Base-by-base conservation (phyloP, 306 rosid species). In the Lotus japonicus region DNA sequence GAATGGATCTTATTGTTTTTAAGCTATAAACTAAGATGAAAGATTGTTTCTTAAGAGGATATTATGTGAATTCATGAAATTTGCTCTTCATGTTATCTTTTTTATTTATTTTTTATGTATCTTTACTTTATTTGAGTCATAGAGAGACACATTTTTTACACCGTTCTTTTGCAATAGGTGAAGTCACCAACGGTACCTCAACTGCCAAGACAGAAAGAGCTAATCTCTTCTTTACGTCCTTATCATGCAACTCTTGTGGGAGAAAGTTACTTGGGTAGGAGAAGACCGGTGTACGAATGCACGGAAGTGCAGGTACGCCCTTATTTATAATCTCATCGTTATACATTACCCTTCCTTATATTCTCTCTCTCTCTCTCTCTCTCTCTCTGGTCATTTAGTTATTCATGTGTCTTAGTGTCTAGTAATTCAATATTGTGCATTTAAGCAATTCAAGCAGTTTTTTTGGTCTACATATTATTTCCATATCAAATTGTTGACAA, bases 231-330 rank as follows among this genome's bases (percentile, higher is more conserved):
- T 41, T 74, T 95, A 71, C 87, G 99, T 68, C 85, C 95, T 68
- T 80, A 82, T 82, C 96, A 95, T 57, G 84, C 91, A 50, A 86
- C 84, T 66, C 97, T 95, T 61, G 97, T 95, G 2, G 99, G 96
- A 56, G 99, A 95, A 80, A 95, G 97, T 80, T 95, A 82, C 82
- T 79, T 95, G 85, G 99, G 86, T 16, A 95, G 83, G 82, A 91
- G 71, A 83, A 86, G 99, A 72, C 96, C 96, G 0, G 85, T 81
- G 58, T 80, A 87, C 11, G 97, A 95, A 70, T 91, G 92, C 86
- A 88, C 95, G 10, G 95, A 85, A 67, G 82, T 82, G 66, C 99
- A 95, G 99, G 99, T 90, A 46, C 63, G 85, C 38, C 58, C 57
- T 84, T 59, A 46, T 39, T 17, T 21, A 38, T 52, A 41, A 62